Evolutionary conservation across 345 rosid species (phyloP), one percentile per base, ranked within the genome.

Genomic region (Euclidium syriacum): DNA sequence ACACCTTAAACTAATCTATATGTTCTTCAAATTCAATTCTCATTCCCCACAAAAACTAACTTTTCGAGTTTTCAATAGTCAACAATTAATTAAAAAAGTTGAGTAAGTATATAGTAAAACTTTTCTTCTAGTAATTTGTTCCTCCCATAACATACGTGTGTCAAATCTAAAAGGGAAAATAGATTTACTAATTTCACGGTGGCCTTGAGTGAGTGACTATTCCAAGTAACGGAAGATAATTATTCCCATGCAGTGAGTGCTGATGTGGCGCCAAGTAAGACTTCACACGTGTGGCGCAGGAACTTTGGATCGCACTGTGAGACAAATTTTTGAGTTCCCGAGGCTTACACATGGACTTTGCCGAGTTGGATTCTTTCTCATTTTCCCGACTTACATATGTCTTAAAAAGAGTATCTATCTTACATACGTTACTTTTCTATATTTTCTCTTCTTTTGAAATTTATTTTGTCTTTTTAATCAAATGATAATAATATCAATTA

Each of bases 331-430:
- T 27, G 68, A 12, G 35, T 15, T 70, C 46, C 58, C 68, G 50
- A 70, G 63, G 63, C 51, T 53, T 53, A 52, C 63, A 70, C 62
- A 62, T 70, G 63, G 62, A 62, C 68, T 42, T 40, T 43, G 62
- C 74, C 44, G 35, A 62, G 63, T 70, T 70, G 63, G 68, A 62
- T 70, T 62, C 74, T 46, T n/a, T 60, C 62, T 62, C 43, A n/a
- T 38, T 56, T 58, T 58, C 14, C 47, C 34, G 39, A 55, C 54
- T 65, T 55, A 3, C 46, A 36, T 35, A 2, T 30, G 1, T 7
- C 10, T 14, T 47, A 10, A 25, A 56, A 55, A 26, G 20, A 40
- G 23, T 58, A 50, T 50, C 34, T 38, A 48, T 48, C 41, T 67
- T 58, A 7, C 53, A 17, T 42, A 33, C 61, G 53, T 59, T 59